phyloP scores from a whole-genome alignment of 2,329 filamentous ascomycete genomes.

The Clarireedia paspali region DNA sequence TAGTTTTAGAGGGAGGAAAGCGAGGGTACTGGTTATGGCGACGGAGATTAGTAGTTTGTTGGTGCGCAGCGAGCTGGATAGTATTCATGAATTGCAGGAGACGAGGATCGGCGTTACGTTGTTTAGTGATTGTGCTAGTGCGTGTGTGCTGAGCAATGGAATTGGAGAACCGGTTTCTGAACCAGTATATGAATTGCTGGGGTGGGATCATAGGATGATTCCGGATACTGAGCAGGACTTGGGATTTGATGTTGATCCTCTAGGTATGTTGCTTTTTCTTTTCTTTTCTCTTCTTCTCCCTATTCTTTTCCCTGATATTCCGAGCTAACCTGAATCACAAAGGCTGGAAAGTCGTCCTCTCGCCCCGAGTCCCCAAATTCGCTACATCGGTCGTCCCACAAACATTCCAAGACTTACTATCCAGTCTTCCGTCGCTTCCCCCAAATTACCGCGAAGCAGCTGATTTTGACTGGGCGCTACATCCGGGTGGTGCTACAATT shows the following conservation, averaged over 20 bases:
- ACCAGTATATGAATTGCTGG: conserved; percentile 50
- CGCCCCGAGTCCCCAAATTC: conserved; percentile 52
- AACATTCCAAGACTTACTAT: conserved; percentile 47
- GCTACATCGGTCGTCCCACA: conserved; percentile 43
- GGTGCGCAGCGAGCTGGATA: conserved; percentile 58
- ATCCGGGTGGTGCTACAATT: conserved; percentile 62
- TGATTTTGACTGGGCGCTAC: conserved; percentile 67
- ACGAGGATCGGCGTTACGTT: conserved; percentile 58
- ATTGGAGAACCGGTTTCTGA: conserved; percentile 36
- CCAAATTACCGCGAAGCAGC: conserved; percentile 37
- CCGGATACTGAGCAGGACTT: conserved; percentile 55
- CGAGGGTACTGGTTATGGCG: conserved; percentile 57
- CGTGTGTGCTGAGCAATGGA: conserved; percentile 56
- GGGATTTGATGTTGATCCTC: conserved; percentile 56
- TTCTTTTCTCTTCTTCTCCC: neutral
- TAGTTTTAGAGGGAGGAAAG: conserved; percentile 48
- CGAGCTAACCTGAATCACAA: neutral
- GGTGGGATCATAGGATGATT: conserved; percentile 57
- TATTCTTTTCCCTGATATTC: neutral
- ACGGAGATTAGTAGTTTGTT: conserved; percentile 55
- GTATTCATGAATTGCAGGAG: conserved; percentile 49
- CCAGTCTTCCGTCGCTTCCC: conserved; percentile 39
- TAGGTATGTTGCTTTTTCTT: conserved; percentile 36
- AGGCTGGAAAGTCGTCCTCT: conserved; percentile 61
- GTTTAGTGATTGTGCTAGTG: conserved; percentile 66